Percentiles rank a stretch among this genome's conserved stretches.
These are phyloP conservation scores for Wallacemonas rigidus DNA, from an alignment of 208 protist species.

Conservation along the genomic window DNA sequence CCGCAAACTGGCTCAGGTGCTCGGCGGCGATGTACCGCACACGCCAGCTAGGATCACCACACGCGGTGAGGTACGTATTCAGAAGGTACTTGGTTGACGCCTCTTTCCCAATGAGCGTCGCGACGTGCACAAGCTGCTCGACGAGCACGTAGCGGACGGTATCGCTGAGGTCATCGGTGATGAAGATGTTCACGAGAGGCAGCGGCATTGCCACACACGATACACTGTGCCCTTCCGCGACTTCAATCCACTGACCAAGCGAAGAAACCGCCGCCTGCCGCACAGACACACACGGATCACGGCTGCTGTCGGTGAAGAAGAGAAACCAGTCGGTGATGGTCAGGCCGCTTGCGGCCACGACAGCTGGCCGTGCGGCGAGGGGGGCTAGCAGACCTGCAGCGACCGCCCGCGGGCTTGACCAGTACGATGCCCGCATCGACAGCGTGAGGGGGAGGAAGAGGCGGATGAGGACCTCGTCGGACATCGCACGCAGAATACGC, in stretches of 20 bases:
- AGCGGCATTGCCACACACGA: slow-evolving; percentile 63
- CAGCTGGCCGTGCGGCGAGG: slow-evolving; percentile 45
- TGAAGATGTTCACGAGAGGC: slow-evolving; percentile 55
- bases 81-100: slow-evolving; percentile 59
- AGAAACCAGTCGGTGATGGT: slow-evolving; percentile 63
- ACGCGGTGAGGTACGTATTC: slow-evolving; percentile 38
- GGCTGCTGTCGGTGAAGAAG: slow-evolving; percentile 60
- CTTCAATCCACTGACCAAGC: slow-evolving; percentile 64
- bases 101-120: slow-evolving; percentile 49
- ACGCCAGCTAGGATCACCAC: slow-evolving; percentile 71
- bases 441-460: slow-evolving; percentile 66
- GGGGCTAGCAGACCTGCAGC: slow-evolving; percentile 59
- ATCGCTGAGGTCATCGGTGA: slow-evolving; percentile 70
- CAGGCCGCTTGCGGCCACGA: slow-evolving; percentile 49
- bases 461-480: slow-evolving; percentile 40
- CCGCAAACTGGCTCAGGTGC: slow-evolving; percentile 48
- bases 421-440: slow-evolving; percentile 67
- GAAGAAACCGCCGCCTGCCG: slow-evolving; percentile 50
- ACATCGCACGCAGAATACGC: slow-evolving; percentile 38
- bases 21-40: slow-evolving; percentile 70
- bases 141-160: slow-evolving; percentile 66
- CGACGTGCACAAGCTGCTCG: slow-evolving; percentile 49
- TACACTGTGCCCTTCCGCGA: slow-evolving; percentile 51
- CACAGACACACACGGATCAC: slow-evolving; percentile 56
- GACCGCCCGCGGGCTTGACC: slow-evolving; percentile 64